Evolutionary conservation across 306 rosid genomes (phyloP), one percentile per base, ranked within the genome.

Genomic region (Cucumis hystrix): DNA sequence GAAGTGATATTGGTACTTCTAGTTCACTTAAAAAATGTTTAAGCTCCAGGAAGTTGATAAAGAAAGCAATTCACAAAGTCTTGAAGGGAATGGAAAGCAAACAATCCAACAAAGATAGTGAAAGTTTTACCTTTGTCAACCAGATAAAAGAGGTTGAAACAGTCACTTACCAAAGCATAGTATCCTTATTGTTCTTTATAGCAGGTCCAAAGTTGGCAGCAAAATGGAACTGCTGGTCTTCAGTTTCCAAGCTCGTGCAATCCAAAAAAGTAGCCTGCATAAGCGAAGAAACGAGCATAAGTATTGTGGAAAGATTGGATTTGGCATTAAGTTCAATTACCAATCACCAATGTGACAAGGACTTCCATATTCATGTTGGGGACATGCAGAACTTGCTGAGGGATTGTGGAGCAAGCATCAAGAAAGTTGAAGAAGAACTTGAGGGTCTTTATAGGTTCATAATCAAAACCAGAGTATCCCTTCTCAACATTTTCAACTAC

Each of bases 401-500:
- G 63, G 78, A 80, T 21, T 69, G 76, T 7, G 80, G 79, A 68
- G 16, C 64, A 18, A 59, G 54, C 77, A 79, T 81, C 20, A 54
- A 78, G 39, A 81, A 69, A 4, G 23, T 81, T 41, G 79, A 81
- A 52, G 75, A 61, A 37, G 73, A 77, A 65, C 40, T 84, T 6
- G 79, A 79, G 21, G 28, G 56, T 16, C 78, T 85, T 10, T 79
- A 76, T 28, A 72, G 82, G 74, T 57, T 37, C 70, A 49, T 82
- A 20, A 82, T 85, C 75, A 76, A 57, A 54, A 60, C 74, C 39
- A 75, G 85, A 79, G 66, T 79, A 0, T 85, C 83, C 10, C 76
- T 84, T 70, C 87, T 84, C 64, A 84, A 79, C 60, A 64, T 82
- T 66, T 61, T 85, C 68, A 82, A 82, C 75, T 25, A 85, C 75